Conservation (phyloP, 305 asterid species). For the Solanum hybrid region DNA sequence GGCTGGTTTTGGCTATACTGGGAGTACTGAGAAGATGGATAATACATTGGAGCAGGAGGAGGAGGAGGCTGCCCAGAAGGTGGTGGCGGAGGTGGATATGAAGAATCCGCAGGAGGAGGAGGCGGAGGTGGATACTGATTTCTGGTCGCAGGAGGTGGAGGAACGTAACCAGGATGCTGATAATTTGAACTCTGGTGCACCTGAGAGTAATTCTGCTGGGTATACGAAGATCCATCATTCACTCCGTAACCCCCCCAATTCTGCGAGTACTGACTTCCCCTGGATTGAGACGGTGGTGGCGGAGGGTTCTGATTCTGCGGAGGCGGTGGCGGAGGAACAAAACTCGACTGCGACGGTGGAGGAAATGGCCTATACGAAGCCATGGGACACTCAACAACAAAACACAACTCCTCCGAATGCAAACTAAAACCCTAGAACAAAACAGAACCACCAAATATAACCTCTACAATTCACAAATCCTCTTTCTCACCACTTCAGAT, state of each 20-base stretch:
- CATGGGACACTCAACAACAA: slow-evolving; percentile 18
- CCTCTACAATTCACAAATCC: neutral
- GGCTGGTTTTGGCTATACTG: slow-evolving; percentile 43
- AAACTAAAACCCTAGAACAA: slow-evolving; percentile 4
- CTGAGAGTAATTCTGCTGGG: slow-evolving; percentile 20
- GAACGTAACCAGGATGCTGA: slow-evolving; percentile 40
- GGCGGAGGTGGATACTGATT: slow-evolving; percentile 52
- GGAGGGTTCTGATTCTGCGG: slow-evolving; percentile 51
- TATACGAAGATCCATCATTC: slow-evolving; percentile 30
- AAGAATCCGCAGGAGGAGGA: slow-evolving; percentile 36
- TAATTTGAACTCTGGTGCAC: slow-evolving; percentile 11
- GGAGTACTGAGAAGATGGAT: slow-evolving; percentile 26
- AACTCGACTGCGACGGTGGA: slow-evolving; percentile 67
- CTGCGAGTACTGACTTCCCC: slow-evolving; percentile 55
- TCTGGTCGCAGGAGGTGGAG: slow-evolving; percentile 30
- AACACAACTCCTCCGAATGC: neutral
- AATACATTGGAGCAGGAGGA: slow-evolving; percentile 20
- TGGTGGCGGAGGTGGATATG: slow-evolving; percentile 39
- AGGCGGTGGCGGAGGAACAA: slow-evolving; percentile 59
- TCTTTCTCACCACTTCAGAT: neutral
- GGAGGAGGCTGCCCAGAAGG: slow-evolving; percentile 19
- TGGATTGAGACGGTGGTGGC: slow-evolving; percentile 48
- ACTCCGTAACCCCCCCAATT: slow-evolving; percentile 49
- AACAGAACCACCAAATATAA: neutral
- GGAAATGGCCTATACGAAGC: slow-evolving; percentile 90